These are phyloP conservation scores for Afroboletus lepidellus DNA, from an alignment of 1,284 basidiomycete genomes.

Conservation along the genomic window DNA sequence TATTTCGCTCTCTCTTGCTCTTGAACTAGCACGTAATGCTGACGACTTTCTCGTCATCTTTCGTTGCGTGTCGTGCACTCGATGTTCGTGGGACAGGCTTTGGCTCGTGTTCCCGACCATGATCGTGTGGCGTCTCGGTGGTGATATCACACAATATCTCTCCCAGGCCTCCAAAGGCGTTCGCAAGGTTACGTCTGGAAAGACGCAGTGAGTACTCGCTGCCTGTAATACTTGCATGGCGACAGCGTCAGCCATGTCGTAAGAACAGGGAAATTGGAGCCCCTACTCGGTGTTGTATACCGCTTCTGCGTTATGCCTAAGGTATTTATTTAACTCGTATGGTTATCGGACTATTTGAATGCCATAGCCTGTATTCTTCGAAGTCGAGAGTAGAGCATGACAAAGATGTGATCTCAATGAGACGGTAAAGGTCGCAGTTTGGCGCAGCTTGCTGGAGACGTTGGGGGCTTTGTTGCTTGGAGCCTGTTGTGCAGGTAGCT, in stretches of 20 bases:
- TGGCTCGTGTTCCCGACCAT: constrained; percentile 72
- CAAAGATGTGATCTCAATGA: no score
- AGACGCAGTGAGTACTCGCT: constrained; percentile 16
- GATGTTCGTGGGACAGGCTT: constrained; percentile 40
- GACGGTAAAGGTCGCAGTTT: no score
- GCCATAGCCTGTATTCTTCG: no score
- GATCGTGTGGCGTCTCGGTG: constrained; percentile 54
- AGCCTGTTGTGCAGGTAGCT: no score
- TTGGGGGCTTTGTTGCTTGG: no score
- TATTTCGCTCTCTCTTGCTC: constrained; percentile 7
- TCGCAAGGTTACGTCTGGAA: constrained; percentile 17
- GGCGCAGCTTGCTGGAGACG: no score
- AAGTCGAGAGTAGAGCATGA: no score
- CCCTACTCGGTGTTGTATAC: no score
- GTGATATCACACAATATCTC: constrained; percentile 52
- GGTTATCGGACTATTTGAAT: no score
- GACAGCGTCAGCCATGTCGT: neutral
- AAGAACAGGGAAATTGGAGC: neutral
- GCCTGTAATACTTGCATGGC: neutral
- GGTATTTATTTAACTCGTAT: no score
- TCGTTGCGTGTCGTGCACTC: neutral
- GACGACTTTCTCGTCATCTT: neutral
- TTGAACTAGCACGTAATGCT: neutral
- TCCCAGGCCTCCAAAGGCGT: constrained; percentile 34
- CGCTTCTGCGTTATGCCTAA: no score